Conservation (phyloP, 331 rosid species). For the Telfairia occidentalis region DNA sequence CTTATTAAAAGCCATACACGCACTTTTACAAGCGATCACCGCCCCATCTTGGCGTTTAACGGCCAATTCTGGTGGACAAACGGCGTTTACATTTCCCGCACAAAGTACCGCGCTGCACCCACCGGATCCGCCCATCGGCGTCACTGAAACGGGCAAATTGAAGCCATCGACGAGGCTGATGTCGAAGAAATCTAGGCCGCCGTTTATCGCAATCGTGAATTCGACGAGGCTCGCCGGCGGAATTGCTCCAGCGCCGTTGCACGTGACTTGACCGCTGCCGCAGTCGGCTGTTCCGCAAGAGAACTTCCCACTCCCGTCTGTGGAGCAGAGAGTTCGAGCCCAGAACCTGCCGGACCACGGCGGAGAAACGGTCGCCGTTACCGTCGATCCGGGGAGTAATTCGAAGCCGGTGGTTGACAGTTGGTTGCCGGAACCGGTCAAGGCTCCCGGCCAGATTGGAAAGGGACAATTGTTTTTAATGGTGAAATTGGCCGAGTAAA, state of each 20-base stretch:
- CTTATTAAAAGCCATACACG: slow-evolving; percentile 28
- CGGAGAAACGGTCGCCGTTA: not conserved
- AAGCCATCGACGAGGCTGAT: slow-evolving; percentile 53
- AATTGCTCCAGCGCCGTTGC: slow-evolving; percentile 30
- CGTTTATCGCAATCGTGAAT: slow-evolving; percentile 18
- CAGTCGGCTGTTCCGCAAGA: slow-evolving; percentile 37
- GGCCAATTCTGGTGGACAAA: slow-evolving; percentile 26
- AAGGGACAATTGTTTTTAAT: slow-evolving; percentile 22
- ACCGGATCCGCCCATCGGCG: slow-evolving; percentile 32
- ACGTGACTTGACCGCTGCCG: slow-evolving; percentile 24
- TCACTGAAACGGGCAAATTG: slow-evolving; percentile 38
- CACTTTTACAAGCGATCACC: slow-evolving; percentile 51
- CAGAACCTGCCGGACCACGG: slow-evolving; percentile 41
- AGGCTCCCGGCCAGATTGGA: slow-evolving; percentile 36
- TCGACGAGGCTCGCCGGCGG: slow-evolving; percentile 37
- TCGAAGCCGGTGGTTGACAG: slow-evolving; percentile 30
- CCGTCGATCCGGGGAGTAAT: slow-evolving; percentile 8
- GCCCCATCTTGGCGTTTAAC: slow-evolving; percentile 13
- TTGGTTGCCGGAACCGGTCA: slow-evolving; percentile 21
- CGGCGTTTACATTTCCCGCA: slow-evolving; percentile 16
- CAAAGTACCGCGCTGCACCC: slow-evolving; percentile 31
- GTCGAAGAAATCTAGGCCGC: slow-evolving; percentile 35
- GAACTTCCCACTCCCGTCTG: slow-evolving; percentile 19
- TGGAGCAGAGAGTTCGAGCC: slow-evolving; percentile 33
- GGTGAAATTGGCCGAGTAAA: slow-evolving; percentile 17